Conservation (phyloP, 2,329 filamentous ascomycete genomes). For the Fonsecaea nubica region DNA sequence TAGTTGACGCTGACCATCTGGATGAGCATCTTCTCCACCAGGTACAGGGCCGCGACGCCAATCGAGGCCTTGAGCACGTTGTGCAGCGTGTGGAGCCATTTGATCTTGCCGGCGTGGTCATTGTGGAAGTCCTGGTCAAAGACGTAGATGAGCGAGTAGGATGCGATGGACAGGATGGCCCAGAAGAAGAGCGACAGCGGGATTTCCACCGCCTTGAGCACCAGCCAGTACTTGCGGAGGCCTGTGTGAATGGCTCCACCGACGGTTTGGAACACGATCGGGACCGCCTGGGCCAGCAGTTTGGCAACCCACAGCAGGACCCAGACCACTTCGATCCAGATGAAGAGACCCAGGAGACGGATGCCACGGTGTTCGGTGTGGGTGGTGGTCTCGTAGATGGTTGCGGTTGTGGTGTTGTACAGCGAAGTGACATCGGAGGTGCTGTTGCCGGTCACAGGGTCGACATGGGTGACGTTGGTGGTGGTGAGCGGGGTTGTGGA, state of each 20-base stretch:
- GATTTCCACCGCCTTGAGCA: constrained; percentile 32
- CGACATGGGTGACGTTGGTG: constrained; percentile 24
- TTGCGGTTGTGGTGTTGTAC: constrained; percentile 23
- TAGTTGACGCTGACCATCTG: constrained; percentile 33
- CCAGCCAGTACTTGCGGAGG: constrained; percentile 29
- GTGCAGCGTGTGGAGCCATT: constrained; percentile 29
- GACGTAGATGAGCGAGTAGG: constrained; percentile 27
- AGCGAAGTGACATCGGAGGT: constrained; percentile 6
- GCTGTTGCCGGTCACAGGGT: constrained; percentile 5
- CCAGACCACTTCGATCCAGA: constrained; percentile 35
- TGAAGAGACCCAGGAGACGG: constrained; percentile 32
- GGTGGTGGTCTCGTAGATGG: constrained; percentile 17
- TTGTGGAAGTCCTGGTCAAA: constrained; percentile 29
- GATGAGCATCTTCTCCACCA: constrained; percentile 32
- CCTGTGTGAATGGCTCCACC: constrained; percentile 27
- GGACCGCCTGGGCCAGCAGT: constrained; percentile 28
- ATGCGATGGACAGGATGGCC: constrained; percentile 26
- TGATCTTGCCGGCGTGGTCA: constrained; percentile 24
- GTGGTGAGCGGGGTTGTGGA: constrained; percentile 18
- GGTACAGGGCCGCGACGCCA: constrained; percentile 48
- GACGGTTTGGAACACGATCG: constrained; percentile 29
- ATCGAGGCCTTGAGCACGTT: constrained; percentile 31
- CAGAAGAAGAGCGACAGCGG: constrained; percentile 33
- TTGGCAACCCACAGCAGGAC: constrained; percentile 32
- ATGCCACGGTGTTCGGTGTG: constrained; percentile 20